Evolutionary conservation across 257 asterid species (phyloP).

Genomic region (Fraxinus anomala): DNA sequence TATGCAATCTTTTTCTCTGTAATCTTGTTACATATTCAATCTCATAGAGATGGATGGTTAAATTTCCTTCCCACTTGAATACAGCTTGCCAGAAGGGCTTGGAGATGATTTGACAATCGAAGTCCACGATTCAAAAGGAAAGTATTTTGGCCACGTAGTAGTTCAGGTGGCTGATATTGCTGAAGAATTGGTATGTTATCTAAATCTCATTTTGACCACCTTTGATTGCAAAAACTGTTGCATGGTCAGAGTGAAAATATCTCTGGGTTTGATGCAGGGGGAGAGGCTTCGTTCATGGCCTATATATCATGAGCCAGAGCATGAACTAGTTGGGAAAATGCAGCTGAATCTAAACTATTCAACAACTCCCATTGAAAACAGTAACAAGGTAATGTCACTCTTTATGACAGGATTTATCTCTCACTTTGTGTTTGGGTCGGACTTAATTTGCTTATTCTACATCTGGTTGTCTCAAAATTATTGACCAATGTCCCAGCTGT

Average conservation of each 20-base stretch:
- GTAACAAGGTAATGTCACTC: slow-evolving; percentile 58
- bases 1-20: slow-evolving; percentile 43
- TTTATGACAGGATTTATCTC: not conserved
- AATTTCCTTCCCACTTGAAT: slow-evolving; percentile 23
- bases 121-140: slow-evolving; percentile 82
- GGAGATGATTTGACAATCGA: slow-evolving; percentile 86
- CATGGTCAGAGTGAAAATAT: slow-evolving; percentile 11
- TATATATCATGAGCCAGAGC: slow-evolving; percentile 85
- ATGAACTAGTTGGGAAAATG: slow-evolving; percentile 85
- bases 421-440: not conserved
- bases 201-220: slow-evolving; percentile 20
- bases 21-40: slow-evolving; percentile 15
- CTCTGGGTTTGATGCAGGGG: slow-evolving; percentile 53
- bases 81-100: slow-evolving; percentile 88
- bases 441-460: slow-evolving; percentile 3
- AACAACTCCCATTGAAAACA: slow-evolving; percentile 67
- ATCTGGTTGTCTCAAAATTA: slow-evolving; percentile 8
- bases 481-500: not conserved
- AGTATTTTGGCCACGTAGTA: slow-evolving; percentile 67
- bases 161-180: slow-evolving; percentile 92
- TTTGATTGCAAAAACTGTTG: slow-evolving; percentile 8
- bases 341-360: slow-evolving; percentile 73
- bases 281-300: slow-evolving; percentile 84
- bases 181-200: slow-evolving; percentile 70
- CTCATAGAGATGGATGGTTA: slow-evolving; percentile 14